Conservation (phyloP, 108 stramenopile genomes). For the Cyclotella cryptica region DNA sequence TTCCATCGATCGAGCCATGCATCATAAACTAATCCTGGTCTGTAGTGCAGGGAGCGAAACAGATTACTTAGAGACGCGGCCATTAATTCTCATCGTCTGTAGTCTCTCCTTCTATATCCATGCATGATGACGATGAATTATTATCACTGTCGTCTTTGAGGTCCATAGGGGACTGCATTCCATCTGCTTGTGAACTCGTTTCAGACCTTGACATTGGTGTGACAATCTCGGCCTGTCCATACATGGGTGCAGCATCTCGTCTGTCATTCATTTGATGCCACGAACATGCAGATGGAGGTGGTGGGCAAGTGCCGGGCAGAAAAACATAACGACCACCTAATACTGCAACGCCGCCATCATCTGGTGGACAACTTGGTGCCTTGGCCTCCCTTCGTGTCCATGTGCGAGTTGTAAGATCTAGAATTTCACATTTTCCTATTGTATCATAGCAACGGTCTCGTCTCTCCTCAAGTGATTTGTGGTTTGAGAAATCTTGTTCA, state of each 20-base stretch:
- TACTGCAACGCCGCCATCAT: conserved; percentile 44
- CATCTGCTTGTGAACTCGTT: conserved; percentile 12
- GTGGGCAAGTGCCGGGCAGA: conserved; percentile 37
- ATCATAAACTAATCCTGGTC: conserved; percentile 40
- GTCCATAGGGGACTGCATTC: neutral
- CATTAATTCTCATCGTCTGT: conserved; percentile 12
- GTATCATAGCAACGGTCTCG: conserved; percentile 3
- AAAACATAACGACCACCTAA: conserved; percentile 31
- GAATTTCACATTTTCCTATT: conserved; percentile 27
- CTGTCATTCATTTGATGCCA: neutral
- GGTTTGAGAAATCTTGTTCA: neutral
- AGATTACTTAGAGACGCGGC: conserved; percentile 3
- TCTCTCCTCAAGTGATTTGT: neutral
- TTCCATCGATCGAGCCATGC: conserved; percentile 22
- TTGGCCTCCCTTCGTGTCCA: conserved; percentile 29
- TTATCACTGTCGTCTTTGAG: neutral
- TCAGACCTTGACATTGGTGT: conserved; percentile 24
- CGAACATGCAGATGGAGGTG: conserved; percentile 18
- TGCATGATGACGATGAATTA: conserved; percentile 9
- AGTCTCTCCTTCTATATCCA: conserved; percentile 18
- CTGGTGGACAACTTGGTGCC: conserved; percentile 38
- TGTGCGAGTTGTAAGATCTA: conserved; percentile 17
- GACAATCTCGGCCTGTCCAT: conserved; percentile 10
- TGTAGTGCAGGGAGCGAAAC: conserved; percentile 24
- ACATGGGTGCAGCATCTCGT: neutral